Evolutionary conservation across 768 basidiomycete genomes (phyloP).

Genomic region (Lactifluus echinatus): DNA sequence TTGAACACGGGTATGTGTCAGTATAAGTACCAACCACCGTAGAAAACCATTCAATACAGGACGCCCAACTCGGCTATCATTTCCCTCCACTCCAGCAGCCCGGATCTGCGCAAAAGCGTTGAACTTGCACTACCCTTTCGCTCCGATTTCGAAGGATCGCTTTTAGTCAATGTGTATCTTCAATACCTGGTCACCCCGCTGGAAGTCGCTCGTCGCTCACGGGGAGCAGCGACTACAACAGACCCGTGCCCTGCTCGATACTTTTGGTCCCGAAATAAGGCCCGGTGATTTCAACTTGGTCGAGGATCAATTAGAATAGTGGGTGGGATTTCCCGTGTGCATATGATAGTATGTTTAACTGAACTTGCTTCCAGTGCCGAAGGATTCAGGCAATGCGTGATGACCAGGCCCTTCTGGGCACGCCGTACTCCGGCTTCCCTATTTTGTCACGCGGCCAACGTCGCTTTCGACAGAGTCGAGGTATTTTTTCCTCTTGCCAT

Average conservation of each 20-base stretch:
- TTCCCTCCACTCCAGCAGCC: too few species aligned
- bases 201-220: too few species aligned
- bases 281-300: background rate
- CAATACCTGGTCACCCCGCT: background rate
- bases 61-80: too few species aligned
- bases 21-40: too few species aligned
- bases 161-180: too few species aligned
- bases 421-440: background rate
- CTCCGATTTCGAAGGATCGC: too few species aligned
- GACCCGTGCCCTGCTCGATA: background rate
- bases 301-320: background rate
- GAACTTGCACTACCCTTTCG: too few species aligned
- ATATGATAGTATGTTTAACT: background rate
- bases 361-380: background rate
- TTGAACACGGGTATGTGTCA: too few species aligned
- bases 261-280: background rate
- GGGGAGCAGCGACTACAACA: background rate
- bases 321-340: background rate
- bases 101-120: too few species aligned
- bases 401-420: background rate
- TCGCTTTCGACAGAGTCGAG: background rate
- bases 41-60: too few species aligned
- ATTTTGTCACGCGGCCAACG: background rate
- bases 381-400: background rate
- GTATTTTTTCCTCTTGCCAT: background rate